phyloP scores from a whole-genome alignment of 1,284 basidiomycete genomes.

The Pholiota adiposa region DNA sequence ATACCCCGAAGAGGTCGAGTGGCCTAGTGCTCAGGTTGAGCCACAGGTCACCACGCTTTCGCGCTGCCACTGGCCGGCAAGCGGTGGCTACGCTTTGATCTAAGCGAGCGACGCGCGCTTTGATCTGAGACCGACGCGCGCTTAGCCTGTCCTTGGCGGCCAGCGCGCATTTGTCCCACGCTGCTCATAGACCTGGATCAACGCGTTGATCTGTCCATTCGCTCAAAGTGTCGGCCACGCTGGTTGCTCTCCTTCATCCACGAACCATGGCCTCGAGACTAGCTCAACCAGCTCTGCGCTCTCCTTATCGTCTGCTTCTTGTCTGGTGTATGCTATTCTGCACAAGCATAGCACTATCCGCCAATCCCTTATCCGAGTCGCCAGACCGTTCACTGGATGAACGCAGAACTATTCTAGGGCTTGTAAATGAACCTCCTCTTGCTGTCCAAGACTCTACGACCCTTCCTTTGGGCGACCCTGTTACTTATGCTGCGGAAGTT shows the following conservation, averaged over 20 bases:
- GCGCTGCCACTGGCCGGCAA: too few species aligned
- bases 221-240: too few species aligned
- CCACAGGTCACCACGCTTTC: too few species aligned
- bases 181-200: background rate
- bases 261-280: background rate
- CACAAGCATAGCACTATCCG: background rate
- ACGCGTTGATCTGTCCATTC: background rate
- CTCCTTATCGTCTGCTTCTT: background rate
- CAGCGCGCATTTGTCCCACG: too few species aligned
- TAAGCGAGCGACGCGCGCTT: background rate
- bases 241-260: background rate
- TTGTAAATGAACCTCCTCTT: too few species aligned
- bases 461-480: too few species aligned
- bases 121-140: too few species aligned
- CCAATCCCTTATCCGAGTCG: background rate
- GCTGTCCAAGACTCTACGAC: background rate
- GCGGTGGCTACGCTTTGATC: too few species aligned
- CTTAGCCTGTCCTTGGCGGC: too few species aligned
- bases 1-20: background rate
- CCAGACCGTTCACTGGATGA: too few species aligned
- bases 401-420: too few species aligned
- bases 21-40: too few species aligned
- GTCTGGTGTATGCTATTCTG: background rate
- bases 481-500: background rate
- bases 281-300: background rate